Conservation (phyloP, 2,329 filamentous ascomycete genomes). For the Cladosporium velox region DNA sequence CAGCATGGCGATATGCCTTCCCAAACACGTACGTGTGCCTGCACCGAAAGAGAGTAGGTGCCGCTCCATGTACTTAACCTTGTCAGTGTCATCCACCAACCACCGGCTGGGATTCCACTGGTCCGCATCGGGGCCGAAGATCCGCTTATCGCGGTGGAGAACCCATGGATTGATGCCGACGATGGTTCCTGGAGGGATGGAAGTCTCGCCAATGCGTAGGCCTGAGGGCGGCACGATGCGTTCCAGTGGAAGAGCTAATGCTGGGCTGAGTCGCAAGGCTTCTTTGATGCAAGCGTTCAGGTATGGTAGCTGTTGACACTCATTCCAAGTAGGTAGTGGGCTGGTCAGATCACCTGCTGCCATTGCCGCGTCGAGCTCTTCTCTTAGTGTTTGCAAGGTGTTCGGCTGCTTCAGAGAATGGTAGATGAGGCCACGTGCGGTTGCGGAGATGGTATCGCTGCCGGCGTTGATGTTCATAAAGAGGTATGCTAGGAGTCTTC, state of each 20-base stretch:
- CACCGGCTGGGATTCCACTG: slow-evolving; percentile 28
- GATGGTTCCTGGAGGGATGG: slow-evolving; percentile 40
- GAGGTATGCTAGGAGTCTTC: slow-evolving; percentile 18
- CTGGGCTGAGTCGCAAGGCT: slow-evolving; percentile 19
- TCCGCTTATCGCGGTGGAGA: slow-evolving; percentile 40
- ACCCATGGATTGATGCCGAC: slow-evolving; percentile 42
- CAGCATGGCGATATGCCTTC: slow-evolving; percentile 25
- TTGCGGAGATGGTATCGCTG: slow-evolving; percentile 25
- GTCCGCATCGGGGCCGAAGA: slow-evolving; percentile 42
- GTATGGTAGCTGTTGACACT: slow-evolving; percentile 30
- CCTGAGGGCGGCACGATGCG: slow-evolving; percentile 14
- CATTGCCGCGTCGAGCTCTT: background rate
- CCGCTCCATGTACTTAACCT: slow-evolving; percentile 22
- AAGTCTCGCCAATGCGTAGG: slow-evolving; percentile 25
- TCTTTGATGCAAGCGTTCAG: slow-evolving; percentile 46
- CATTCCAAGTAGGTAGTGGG: slow-evolving; percentile 2
- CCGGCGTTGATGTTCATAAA: slow-evolving; percentile 30
- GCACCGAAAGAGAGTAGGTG: slow-evolving; percentile 25
- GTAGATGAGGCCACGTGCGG: slow-evolving; percentile 23
- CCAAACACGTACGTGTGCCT: slow-evolving; percentile 26
- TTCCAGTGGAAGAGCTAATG: slow-evolving; percentile 19
- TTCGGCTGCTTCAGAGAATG: slow-evolving; percentile 21
- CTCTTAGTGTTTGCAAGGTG: background rate
- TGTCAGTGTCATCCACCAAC: slow-evolving; percentile 13
- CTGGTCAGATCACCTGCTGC: background rate